These are phyloP conservation scores for Eucalyptus sp. DNA, from an alignment of 345 rosid genomes.

Conservation along the genomic window DNA sequence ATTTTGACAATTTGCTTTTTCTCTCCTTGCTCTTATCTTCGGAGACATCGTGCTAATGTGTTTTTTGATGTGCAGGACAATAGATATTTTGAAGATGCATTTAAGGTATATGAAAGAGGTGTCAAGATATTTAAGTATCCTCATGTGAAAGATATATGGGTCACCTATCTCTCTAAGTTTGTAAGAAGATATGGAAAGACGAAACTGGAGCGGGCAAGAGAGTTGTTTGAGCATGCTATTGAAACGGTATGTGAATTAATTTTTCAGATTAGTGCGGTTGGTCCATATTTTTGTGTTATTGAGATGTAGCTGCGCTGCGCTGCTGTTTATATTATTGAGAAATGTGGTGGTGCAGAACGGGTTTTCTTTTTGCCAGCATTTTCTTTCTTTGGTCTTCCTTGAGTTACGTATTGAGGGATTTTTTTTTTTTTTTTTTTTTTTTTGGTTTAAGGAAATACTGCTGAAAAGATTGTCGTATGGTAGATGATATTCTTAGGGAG, in stretches of 20 bases:
- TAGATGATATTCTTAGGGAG: not conserved
- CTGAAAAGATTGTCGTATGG: not conserved
- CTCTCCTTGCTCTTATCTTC: not conserved
- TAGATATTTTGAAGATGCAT: constrained; percentile 95
- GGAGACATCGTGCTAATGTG: not conserved
- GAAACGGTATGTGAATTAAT: constrained; percentile 41
- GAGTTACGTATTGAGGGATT: not conserved
- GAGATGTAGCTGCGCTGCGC: not conserved
- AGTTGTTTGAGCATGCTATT: constrained; percentile 89
- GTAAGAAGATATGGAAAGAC: constrained; percentile 84
- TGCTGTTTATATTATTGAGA: not conserved
- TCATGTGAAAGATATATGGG: constrained; percentile 95
- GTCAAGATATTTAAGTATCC: constrained; percentile 97
- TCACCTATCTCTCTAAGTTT: constrained; percentile 80
- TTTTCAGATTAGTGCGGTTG: not conserved
- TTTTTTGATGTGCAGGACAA: constrained; percentile 44
- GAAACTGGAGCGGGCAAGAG: constrained; percentile 90
- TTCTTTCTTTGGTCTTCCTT: not conserved
- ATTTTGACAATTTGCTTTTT: not conserved
- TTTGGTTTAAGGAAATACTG: not conserved
- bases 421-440: not conserved
- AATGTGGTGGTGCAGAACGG: not conserved
- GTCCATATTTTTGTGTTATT: not conserved
- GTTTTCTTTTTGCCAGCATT: not conserved
- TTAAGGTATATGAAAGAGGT: constrained; percentile 95